Base-by-base conservation (phyloP, 1,284 basidiomycete genomes). In the Heterobasidion parviporum region DNA sequence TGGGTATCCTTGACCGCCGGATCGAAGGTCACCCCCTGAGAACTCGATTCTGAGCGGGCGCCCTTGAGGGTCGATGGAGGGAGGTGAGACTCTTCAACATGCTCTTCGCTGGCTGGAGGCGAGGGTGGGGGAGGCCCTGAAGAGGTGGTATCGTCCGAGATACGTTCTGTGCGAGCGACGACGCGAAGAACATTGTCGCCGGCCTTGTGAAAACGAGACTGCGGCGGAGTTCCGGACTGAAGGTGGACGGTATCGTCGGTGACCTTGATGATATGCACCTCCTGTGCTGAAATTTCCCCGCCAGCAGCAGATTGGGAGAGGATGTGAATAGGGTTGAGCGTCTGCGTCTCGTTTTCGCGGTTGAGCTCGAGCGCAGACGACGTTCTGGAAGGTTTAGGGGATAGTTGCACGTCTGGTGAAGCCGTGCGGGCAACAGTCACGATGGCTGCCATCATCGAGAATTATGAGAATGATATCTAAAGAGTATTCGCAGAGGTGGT, bases 61-160 rank as follows among this genome's bases (percentile, higher is more conserved):
- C 38, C 26, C 43, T 53, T 43, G 2, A 45, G 5, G 10, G 41
- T 36, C n/a, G n/a, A 16, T 18, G 46, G 46, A 12, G 46, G 46
- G 18, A 48, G 46, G 46, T 3, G 10, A 48, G n/a, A 10, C 9
- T 10, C 46, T 10, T 57, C 57, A 12, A 59, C 56, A 9, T 70
- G 68, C 56, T 80, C 79, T 34, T 79, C 71, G 64, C 82, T 84
- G 10, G 81, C 82, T 3, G 83, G 85, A 0, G 83, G 83, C 0
- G 82, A 85, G 5, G 85, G 84, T 1, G 83, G 84, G 0, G 82
- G 81, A 5, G 83, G 82, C 15, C 82, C 83, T 20, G 75, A 16
- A 15, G 48, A n/a, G 61, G 56, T 69, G 46, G 63, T 62, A 45
- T 53, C 58, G 46, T 62, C 59, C 10, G 45, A 55, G 18, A 60